Percentiles rank a stretch among this genome's conserved stretches.
These are phyloP conservation scores for Pythium grandisporangium DNA, from an alignment of 352 stramenopile genomes.

Conservation along the genomic window DNA sequence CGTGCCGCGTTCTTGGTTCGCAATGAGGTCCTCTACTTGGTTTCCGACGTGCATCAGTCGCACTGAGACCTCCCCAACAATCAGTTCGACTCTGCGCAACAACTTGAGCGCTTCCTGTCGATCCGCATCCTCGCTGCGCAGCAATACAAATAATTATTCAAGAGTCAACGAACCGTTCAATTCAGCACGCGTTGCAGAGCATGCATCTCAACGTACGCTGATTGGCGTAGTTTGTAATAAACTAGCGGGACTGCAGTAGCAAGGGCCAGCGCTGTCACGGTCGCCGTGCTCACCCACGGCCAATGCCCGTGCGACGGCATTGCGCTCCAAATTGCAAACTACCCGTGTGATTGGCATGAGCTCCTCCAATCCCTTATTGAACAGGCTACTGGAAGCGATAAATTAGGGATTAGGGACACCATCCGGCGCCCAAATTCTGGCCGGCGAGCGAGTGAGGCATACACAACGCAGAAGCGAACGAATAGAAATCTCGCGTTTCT, in stretches of 20 bases:
- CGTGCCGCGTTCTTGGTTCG: slow-evolving; percentile 19
- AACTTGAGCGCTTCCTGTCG: slow-evolving; percentile 49
- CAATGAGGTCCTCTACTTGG: slow-evolving; percentile 49
- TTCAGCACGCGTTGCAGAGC: too few species aligned
- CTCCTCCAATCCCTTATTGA: too few species aligned
- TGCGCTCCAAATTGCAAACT: neutral
- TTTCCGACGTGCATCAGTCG: slow-evolving; percentile 58
- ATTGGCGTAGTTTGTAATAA: slow-evolving; percentile 27
- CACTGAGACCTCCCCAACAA: slow-evolving; percentile 53
- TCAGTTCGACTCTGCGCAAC: slow-evolving; percentile 60
- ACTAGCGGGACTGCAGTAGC: slow-evolving; percentile 19
- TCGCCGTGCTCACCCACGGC: slow-evolving; percentile 11
- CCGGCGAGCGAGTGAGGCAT: too few species aligned
- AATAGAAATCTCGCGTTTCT: slow-evolving; percentile 39
- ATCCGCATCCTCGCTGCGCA: slow-evolving; percentile 10
- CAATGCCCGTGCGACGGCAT: too few species aligned
- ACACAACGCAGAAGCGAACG: too few species aligned
- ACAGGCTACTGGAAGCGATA: too few species aligned
- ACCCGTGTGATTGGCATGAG: neutral
- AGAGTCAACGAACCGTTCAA: neutral
- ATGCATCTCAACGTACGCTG: slow-evolving; percentile 17
- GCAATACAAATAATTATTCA: neutral
- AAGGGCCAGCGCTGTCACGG: slow-evolving; percentile 10
- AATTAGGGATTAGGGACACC: neutral
- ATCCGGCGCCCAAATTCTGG: too few species aligned